A percentile compares a stretch with the other conserved stretches of the same genome.
Evolutionary conservation across 1,139 yeast genomes (phyloP).

Genomic region (Yamadazyma sp.): DNA sequence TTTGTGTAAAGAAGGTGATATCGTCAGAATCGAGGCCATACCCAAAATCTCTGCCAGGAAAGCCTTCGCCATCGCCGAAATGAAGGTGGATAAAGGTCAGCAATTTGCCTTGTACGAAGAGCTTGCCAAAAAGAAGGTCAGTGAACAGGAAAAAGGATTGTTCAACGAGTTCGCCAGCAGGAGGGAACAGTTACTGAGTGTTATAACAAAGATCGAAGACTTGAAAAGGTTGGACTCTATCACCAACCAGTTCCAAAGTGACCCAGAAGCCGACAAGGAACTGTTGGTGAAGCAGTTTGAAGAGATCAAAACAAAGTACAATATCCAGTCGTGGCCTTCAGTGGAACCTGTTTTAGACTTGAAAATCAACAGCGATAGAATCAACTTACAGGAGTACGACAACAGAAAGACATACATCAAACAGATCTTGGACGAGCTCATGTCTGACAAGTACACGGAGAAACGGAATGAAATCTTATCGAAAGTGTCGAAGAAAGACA

Average conservation of each 20-base stretch:
- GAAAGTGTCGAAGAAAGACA: conserved; percentile 23
- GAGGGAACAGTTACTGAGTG: conserved; percentile 38
- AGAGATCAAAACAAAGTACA: conserved; percentile 51
- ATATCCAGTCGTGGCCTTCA: conserved; percentile 61
- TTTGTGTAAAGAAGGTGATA: conserved; percentile 90
- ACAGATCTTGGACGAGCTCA: conserved; percentile 33
- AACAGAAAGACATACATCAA: conserved; percentile 30
- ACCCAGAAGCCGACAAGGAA: conserved; percentile 36
- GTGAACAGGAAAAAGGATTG: conserved; percentile 57
- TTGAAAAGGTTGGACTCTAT: conserved; percentile 46
- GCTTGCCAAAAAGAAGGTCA: conserved; percentile 67
- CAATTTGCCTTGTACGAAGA: conserved; percentile 81
- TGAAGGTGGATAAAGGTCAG: conserved; percentile 85
- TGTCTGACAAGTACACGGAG: conserved; percentile 28
- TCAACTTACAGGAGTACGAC: conserved; percentile 25
- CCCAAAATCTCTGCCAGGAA: conserved; percentile 84
- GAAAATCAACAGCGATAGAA: conserved; percentile 25
- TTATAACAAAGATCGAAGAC: conserved; percentile 47
- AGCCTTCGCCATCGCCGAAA: conserved; percentile 91
- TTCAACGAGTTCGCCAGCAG: conserved; percentile 49
- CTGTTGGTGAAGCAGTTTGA: conserved; percentile 43
- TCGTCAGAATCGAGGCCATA: conserved; percentile 88
- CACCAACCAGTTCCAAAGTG: conserved; percentile 31
- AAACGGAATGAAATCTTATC: conserved; percentile 28
- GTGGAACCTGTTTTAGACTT: conserved; percentile 39